phyloP scores from a whole-genome alignment of 768 basidiomycete species.

The Pulveroboletus sp. region DNA sequence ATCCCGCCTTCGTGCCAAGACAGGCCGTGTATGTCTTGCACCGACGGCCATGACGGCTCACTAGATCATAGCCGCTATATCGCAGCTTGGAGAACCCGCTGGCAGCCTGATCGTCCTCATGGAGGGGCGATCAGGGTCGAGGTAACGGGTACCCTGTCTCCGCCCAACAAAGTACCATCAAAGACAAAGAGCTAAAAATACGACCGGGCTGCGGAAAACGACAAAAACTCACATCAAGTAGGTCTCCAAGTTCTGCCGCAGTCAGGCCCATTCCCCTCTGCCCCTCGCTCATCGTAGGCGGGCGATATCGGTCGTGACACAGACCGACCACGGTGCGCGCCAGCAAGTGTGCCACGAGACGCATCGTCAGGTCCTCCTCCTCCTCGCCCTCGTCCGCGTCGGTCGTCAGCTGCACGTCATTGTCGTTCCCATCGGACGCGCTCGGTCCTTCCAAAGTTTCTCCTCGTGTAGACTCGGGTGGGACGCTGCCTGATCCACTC shows the following conservation, averaged over 20 bases:
- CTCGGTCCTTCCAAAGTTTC: constrained; percentile 1
- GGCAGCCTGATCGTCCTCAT: constrained; percentile 7
- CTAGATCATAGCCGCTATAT: constrained; percentile 17
- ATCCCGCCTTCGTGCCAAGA: not conserved
- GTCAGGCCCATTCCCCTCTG: constrained; percentile 20
- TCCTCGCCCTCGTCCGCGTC: not conserved
- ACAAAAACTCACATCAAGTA: constrained; percentile 31
- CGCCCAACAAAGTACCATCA: not conserved
- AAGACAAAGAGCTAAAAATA: not conserved
- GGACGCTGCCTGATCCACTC: constrained; percentile 14
- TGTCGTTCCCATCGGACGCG: not conserved
- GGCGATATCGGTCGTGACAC: constrained; percentile 20
- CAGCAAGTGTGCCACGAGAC: constrained; percentile 17
- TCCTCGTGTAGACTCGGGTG: constrained; percentile 6
- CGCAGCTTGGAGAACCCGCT: constrained; percentile 3
- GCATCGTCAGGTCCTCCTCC: constrained; percentile 6
- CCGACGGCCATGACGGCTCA: constrained; percentile 1
- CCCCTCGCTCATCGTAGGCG: constrained; percentile 1
- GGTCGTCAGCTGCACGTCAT: not conserved
- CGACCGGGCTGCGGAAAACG: not conserved
- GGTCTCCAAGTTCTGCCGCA: constrained; percentile 29
- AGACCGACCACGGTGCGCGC: constrained; percentile 23
- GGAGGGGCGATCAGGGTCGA: constrained; percentile 17
- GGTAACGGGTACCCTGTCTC: constrained; percentile 5
- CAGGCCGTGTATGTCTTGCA: no score